Percentiles rank a stretch among this genome's conserved stretches.
These are phyloP conservation scores for Cercophora sp. DNA, from an alignment of 495 filamentous ascomycete genomes.

Conservation along the genomic window DNA sequence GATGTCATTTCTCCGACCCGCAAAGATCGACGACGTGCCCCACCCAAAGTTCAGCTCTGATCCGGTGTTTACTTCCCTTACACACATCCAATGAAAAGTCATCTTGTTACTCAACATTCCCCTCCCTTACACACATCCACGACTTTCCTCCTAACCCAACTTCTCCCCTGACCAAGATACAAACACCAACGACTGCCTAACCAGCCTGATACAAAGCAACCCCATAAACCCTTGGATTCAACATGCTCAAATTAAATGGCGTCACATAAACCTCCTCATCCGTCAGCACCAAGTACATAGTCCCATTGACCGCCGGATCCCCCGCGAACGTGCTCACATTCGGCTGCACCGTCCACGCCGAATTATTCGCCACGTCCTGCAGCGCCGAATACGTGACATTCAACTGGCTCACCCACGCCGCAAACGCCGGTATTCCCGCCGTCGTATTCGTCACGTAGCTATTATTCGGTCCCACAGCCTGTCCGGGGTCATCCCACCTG, in stretches of 20 bases:
- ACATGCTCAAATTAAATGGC: conserved; percentile 68
- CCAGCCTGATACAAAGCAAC: conserved; percentile 37
- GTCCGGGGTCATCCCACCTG: conserved; percentile 68
- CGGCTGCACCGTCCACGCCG: conserved; percentile 69
- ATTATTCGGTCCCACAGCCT: conserved; percentile 72
- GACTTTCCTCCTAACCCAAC: too few species aligned
- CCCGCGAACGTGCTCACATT: conserved; percentile 55
- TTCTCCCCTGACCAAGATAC: neutral
- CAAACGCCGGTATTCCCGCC: conserved; percentile 60
- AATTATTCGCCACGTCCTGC: conserved; percentile 47
- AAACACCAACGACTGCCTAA: neutral
- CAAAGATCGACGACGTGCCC: neutral
- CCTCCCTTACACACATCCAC: neutral
- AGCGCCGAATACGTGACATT: conserved; percentile 80
- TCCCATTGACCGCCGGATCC: conserved; percentile 71
- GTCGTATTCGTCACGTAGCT: conserved; percentile 64
- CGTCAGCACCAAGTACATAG: conserved; percentile 74
- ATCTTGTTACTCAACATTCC: neutral
- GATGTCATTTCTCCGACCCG: neutral
- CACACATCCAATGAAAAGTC: neutral
- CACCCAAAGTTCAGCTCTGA: neutral
- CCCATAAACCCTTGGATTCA: conserved; percentile 76
- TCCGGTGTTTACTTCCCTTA: neutral
- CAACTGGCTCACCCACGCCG: conserved; percentile 76
- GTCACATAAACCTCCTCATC: conserved; percentile 65